Base-by-base conservation (phyloP, 768 basidiomycete species). In the Lentinula sp. region DNA sequence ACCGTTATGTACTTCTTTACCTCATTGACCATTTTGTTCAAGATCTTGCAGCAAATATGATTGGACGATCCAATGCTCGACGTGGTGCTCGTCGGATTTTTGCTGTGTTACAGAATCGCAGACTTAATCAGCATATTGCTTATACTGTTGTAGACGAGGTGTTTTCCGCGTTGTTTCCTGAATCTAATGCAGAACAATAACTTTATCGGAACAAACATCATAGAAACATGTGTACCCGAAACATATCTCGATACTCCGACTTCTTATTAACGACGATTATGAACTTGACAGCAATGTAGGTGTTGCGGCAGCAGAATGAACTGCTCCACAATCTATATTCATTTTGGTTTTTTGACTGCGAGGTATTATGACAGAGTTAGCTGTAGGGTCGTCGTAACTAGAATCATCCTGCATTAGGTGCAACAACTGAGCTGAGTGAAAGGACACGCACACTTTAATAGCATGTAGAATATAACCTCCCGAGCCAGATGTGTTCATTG, bases 1-100 rank as follows among this genome's bases (percentile, higher is more conserved):
- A 53, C 39, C 32, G 34, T 32, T 46, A 1, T 13, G 53, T 45
- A 32, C 21, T 34, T 10, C 4, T 5, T 18, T 9, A 42, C 54
- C 62, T 11, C 42, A 43, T 21, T 63, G 54, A 48, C 32, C 56
- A 39, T 23, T 52, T 3, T 10, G 60, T 21, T 43, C 8, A 65
- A 97, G 96, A 98, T 69, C 74, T 98, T 57, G 95, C 93, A 35
- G 93, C 96, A 6, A 98, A 97, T 67, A 94, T 98, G 89, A 98
- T 98, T 65, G 97, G 97, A n/a, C 83, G 95, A 34, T 88, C 91
- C 3, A 98, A 99, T 69, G 95, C 96, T 16, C 85, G 95, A 11
- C 82, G 95, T 46, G 97, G 95, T 15, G 95, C 96, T 8, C 82
- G 94, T 43, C 82, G 94, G 53, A 91, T 97, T 62, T 98, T 98